Evolutionary conservation across 2,329 filamentous ascomycete species (phyloP), one percentile per base, ranked within the genome.

Genomic region (Fusarium falciforme): DNA sequence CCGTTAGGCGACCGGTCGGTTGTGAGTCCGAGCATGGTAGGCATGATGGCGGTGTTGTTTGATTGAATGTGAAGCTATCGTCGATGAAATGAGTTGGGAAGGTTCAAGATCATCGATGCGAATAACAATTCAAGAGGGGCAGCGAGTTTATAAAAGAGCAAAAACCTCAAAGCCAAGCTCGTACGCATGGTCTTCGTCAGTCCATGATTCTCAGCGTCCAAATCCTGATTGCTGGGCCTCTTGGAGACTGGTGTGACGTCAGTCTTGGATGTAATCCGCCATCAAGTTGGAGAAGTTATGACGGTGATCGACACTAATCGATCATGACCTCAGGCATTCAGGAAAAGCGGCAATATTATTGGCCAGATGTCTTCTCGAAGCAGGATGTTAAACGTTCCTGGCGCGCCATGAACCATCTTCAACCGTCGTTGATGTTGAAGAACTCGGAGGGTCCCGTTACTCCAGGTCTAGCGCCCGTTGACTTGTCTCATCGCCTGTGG

Each of bases 161-260:
- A 67, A 64, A 40, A 57, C 61, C 40, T 64, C 33, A 64, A 55
- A 60, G 57, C 66, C 58, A 70, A 72, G 44, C 65, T 69, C 61
- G 49, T 55, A 66, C 38, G 12, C 38, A 42, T 42, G 40, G 52
- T 44, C 25, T 64, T 49, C 29, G 38, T 64, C 67, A 71, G 65
- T 71, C 69, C 72, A 78, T 78, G 74, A 65, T 76, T 73, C 66
- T 54, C 40, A 57, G 66, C 33, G 44, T 69, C 44, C 57, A 78
- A 78, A 78, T 78, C 77, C 77, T 77, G 77, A 77, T 78, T 78
- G 69, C 67, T 77, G 76, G 70, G 66, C 64, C 31, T 72, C 36
- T 62, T 25, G 59, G 73, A 60, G 68, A n/a, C 71, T 64, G 40
- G 57, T 64, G 77, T 78, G 77, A 78, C 77, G 77, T 78, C 77